Base-by-base conservation (phyloP, 2,329 filamentous ascomycete genomes). In the Colletotrichum limetticola region DNA sequence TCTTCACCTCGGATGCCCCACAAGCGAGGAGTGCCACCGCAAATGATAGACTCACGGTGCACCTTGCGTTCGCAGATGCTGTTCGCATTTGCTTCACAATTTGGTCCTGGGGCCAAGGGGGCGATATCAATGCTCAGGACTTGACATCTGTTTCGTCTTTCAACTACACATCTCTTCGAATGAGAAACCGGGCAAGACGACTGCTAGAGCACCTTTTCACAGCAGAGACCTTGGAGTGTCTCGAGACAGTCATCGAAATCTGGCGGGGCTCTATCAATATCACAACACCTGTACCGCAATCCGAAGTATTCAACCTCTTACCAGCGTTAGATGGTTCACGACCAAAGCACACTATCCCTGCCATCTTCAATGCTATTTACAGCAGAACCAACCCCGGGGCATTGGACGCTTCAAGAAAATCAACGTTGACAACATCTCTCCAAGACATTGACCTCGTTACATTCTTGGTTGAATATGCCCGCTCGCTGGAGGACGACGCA, bases 31-130 rank as follows among this genome's bases (percentile, higher is more conserved):
- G 92, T 72, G 91, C 92, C 8, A 95, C 94, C n/a, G 95, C 95
- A 9, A 99, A 98, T 78, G 96, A 97, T 77, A 91, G 96, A 58
- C 87, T 99, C 26, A 98, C 97, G 0, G 96, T 99, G 24, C 88
- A 98, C 56, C 87, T 99, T n/a, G 97, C 95, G 12, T 98, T 99
- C 80, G 96, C 98, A 81, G 97, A 99, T 80, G 95, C 95, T 1
- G 94, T 98, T 71, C 91, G 95, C 28, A 94, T 97, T 62, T 98
- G 95, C 82, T 97, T 97, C 80, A 91, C 88, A 14, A 98, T 99
- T 65, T 99, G 97, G 97, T 94, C 94, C 0, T 99, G 97, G 96
- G 94, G 93, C 6, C 90, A 92, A 78, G 89, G 89, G 2, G 86
- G 86, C 32, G 91, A 92, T 77, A 84, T 87, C 22, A 82, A 81